Evolutionary conservation across 2,329 filamentous ascomycete genomes (phyloP), one percentile per base, ranked within the genome.

Genomic region (Pseudodiploospora longispora): DNA sequence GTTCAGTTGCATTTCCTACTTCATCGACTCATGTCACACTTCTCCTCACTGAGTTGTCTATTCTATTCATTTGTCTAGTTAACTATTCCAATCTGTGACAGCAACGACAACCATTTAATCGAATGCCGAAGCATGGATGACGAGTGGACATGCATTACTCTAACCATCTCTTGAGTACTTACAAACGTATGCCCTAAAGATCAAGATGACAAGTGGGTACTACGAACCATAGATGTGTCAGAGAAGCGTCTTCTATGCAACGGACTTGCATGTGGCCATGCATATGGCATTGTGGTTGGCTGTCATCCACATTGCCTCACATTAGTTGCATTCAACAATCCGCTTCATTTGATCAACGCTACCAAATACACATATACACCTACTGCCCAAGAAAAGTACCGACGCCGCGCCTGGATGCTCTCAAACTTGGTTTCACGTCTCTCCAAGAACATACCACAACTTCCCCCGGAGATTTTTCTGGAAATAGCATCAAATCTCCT

Each of bases 331-430:
- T 19, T 19, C 19, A 19, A 19, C 19, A 19, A 19, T 19, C 19
- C 19, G 19, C 19, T 19, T 19, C 19, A 19, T 19, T 19, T 19
- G 19, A 19, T 19, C 3, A 19, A 19, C 19, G 19, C 19, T 3
- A 41, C 33, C 35, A 40, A 41, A 33, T 31, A 45, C 31, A 8
- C 7, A 5, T 45, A 36, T 27, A 41, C 8, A 19, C 37, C 33
- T 33, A 32, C 31, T 29, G 31, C 34, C 36, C 10, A 37, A 8
- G 43, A 45, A 36, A 34, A 45, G 31, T 27, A 38, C 30, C 37
- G 43, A 45, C 43, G 38, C 35, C 43, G 38, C 27, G 10, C 10
- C 5, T 45, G 38, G 43, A 30, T 45, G 10, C 38, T 30, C n/a
- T 7, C 35, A 27, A 19, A 30, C 38, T 27, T 45, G 28, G 34